Evolutionary conservation across 2,329 filamentous ascomycete genomes (phyloP).

Genomic region (Penicillium hordei): DNA sequence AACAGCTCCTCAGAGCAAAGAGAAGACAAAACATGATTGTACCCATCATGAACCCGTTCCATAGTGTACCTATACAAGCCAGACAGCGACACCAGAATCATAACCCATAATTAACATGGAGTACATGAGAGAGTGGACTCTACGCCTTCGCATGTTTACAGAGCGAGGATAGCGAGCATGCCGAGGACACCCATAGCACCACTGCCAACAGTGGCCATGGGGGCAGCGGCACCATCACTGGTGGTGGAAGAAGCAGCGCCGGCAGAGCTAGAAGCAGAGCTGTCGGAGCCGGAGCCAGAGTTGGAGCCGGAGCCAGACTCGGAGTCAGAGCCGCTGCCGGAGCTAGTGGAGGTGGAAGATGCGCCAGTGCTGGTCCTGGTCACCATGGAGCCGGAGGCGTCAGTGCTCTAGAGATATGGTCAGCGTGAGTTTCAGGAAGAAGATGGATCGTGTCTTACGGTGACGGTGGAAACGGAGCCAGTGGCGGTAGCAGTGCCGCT

Average conservation of each 20-base stretch:
- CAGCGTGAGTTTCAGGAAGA: not conserved
- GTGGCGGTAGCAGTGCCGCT: conserved; percentile 14
- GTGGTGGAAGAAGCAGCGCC: conserved; percentile 14
- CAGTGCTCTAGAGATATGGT: not conserved
- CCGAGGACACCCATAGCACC: conserved; percentile 42
- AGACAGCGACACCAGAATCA: conserved; percentile 13
- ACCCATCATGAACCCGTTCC: conserved; percentile 13
- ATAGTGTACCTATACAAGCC: conserved; percentile 22
- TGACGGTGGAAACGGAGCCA: conserved; percentile 3
- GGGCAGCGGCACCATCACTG: conserved; percentile 27
- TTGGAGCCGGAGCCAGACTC: conserved; percentile 15
- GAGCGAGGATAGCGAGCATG: conserved; percentile 43
- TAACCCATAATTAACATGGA: conserved; percentile 15
- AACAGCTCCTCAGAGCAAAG: conserved; percentile 5
- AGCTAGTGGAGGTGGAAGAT: conserved; percentile 5
- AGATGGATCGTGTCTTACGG: not conserved
- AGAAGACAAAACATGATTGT: conserved; percentile 6
- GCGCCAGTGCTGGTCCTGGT: conserved; percentile 3
- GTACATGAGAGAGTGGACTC: not conserved
- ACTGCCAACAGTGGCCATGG: conserved; percentile 32
- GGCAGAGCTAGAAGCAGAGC: conserved; percentile 5
- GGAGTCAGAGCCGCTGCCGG: conserved; percentile 22
- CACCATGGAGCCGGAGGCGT: not conserved
- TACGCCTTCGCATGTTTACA: conserved; percentile 31
- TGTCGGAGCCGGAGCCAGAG: conserved; percentile 18